These are phyloP conservation scores for Biscutella laevigata DNA, from an alignment of 441 rosid species.

Conservation along the genomic window DNA sequence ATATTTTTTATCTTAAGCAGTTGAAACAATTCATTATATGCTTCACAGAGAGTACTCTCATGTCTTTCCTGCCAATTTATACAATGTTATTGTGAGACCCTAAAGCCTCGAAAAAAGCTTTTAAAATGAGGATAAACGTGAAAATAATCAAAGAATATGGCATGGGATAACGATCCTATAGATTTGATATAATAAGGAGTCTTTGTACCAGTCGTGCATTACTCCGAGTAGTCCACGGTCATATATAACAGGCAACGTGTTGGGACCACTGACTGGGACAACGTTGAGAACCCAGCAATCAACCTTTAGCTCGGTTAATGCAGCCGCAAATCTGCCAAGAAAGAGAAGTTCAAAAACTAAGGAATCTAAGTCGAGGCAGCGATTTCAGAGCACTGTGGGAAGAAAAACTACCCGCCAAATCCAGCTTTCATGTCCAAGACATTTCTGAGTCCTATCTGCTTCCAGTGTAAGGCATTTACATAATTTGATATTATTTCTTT, in stretches of 20 bases:
- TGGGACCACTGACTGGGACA: constrained; percentile 81
- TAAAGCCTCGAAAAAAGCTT: not conserved
- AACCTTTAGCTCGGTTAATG: constrained; percentile 57
- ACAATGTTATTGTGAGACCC: not conserved
- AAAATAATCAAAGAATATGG: not conserved
- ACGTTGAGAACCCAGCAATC: constrained; percentile 93
- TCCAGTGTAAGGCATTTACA: constrained; percentile 70
- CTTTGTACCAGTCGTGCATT: constrained; percentile 85
- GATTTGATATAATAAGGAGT: not conserved
- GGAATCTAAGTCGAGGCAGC: constrained; percentile 5
- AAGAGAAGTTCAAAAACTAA: not conserved
- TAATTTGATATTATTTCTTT: constrained; percentile 60
- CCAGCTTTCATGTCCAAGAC: constrained; percentile 96
- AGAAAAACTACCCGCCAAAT: constrained; percentile 72
- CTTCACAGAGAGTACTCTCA: too few species aligned
- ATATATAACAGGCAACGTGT: constrained; percentile 89
- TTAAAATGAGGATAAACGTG: not conserved
- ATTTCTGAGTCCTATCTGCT: constrained; percentile 70
- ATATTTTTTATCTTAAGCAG: too few species aligned
- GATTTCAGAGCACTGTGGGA: not conserved
- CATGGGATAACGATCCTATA: not conserved
- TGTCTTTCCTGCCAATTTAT: not conserved
- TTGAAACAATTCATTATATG: too few species aligned
- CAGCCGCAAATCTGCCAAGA: constrained; percentile 75
- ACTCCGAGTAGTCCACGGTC: constrained; percentile 95